Base-by-base conservation (phyloP, 345 rosid species). In the Microcos paniculata region DNA sequence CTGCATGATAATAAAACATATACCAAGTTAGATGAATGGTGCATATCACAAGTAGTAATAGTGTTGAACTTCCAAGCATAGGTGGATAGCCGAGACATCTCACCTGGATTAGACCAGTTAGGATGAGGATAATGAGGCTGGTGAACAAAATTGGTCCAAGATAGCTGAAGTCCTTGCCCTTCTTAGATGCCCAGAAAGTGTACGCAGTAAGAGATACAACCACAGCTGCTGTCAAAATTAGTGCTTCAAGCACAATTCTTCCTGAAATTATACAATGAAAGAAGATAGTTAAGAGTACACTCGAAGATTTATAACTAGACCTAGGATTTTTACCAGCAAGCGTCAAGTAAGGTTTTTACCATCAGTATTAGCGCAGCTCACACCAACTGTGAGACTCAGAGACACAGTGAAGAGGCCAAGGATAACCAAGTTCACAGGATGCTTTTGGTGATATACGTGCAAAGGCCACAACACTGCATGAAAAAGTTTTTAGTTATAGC, bases 111-210 rank as follows among this genome's bases (percentile, higher is more conserved):
- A 93, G 86, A 80, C 96, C 84, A 59, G 96, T 93, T 31, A 96
- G 83, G 56, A 93, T 30, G 46, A 95, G 97, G 70, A 93, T 84
- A 52, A 89, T 71, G 67, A 93, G 97, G 75, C 93, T 79, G 61
- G 98, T 95, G 91, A 95, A 95, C 62, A 95, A 79, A 79, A 95
- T 84, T 42, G 98, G 99, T 82, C 93, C 96, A 64, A 95, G 88
- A 79, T 83, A 93, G 82, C 96, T 90, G 80, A 95, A 95, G 77
- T 95, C 99, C 82, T 90, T 86, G 80, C 99, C 99, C 78, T 86
- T 95, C 96, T 88, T 95, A 18, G 99, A 77, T 21, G 99, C 99
- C 98, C 97, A 95, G 92, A 95, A 95, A 72, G 99, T 91, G 85
- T 95, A 95, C 6, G 84, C 99, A 46, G 99, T 93, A 62, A 93